phyloP scores from a whole-genome alignment of 1,284 basidiomycete species.

The Takashimella koratensis region DNA sequence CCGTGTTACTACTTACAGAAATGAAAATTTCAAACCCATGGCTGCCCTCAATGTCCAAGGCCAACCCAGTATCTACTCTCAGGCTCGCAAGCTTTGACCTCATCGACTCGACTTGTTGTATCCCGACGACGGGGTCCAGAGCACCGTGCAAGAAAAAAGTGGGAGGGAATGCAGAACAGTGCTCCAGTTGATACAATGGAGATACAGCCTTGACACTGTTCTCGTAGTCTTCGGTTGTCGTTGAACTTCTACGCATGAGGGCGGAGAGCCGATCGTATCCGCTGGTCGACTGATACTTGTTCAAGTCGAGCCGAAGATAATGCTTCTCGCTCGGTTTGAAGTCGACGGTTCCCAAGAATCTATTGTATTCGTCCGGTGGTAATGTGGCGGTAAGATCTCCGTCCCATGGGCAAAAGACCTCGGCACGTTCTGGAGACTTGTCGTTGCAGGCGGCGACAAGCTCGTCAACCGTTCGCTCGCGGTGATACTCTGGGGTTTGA shows the following conservation, averaged over 20 bases:
- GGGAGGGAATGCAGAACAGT: conserved; percentile 18
- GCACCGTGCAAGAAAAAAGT: conserved; percentile 29
- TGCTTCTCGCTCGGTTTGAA: background rate
- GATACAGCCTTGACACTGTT: conserved; percentile 8
- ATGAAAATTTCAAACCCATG: background rate
- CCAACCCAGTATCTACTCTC: background rate
- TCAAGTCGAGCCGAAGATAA: background rate
- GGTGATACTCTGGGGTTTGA: no score
- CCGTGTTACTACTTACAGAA: background rate
- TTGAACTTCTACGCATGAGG: background rate
- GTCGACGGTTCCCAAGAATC: background rate
- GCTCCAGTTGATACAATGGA: conserved; percentile 10
- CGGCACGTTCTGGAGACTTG: no score
- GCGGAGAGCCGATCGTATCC: background rate
- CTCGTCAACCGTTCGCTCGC: no score
- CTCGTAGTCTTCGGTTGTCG: background rate
- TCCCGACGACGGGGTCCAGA: conserved; percentile 16
- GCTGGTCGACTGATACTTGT: background rate
- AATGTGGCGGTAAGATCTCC: background rate
- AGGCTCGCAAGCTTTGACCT: background rate
- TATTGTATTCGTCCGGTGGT: background rate
- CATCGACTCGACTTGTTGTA: background rate
- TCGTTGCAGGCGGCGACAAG: no score
- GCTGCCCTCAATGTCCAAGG: background rate
- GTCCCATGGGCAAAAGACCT: background rate